Evolutionary conservation across 2,329 filamentous ascomycete species (phyloP).

Genomic region (Aspergillus bombycis): DNA sequence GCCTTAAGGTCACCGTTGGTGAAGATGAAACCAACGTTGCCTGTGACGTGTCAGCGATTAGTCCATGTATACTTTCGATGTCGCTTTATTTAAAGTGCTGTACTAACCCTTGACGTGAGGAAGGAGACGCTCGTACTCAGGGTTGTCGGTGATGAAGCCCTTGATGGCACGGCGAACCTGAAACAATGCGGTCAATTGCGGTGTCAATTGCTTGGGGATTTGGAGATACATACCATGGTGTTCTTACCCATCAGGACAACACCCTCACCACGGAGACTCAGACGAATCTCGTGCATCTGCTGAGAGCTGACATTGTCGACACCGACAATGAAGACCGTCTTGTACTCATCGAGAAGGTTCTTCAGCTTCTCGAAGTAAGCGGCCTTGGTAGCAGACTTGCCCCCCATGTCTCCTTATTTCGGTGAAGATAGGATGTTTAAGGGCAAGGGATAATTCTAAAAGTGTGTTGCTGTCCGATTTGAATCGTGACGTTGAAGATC

Average conservation of each 20-base stretch:
- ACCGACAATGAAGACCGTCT: slow-evolving; percentile 94
- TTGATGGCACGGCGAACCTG: slow-evolving; percentile 95
- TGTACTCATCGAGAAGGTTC: slow-evolving; percentile 92
- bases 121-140: slow-evolving; percentile 97
- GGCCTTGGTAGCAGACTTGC: slow-evolving; percentile 92
- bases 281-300: slow-evolving; percentile 99
- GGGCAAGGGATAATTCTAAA: slow-evolving; percentile 67
- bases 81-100: background rate
- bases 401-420: slow-evolving; percentile 96
- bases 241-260: slow-evolving; percentile 99
- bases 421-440: slow-evolving; percentile 99
- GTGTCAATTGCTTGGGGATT: background rate
- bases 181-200: slow-evolving; percentile 12
- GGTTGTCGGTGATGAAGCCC: slow-evolving; percentile 85
- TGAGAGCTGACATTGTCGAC: slow-evolving; percentile 99
- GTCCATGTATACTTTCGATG: background rate
- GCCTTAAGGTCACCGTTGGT: slow-evolving; percentile 95
- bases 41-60: slow-evolving; percentile 35
- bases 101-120: slow-evolving; percentile 79
- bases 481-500: slow-evolving; percentile 30
- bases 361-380: slow-evolving; percentile 99
- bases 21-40: slow-evolving; percentile 99
- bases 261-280: slow-evolving; percentile 84
- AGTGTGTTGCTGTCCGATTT: slow-evolving; percentile 29
- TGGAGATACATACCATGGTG: slow-evolving; percentile 77